Evolutionary conservation across 2,329 filamentous ascomycete genomes (phyloP).

Genomic region (Ramularia endophylla): DNA sequence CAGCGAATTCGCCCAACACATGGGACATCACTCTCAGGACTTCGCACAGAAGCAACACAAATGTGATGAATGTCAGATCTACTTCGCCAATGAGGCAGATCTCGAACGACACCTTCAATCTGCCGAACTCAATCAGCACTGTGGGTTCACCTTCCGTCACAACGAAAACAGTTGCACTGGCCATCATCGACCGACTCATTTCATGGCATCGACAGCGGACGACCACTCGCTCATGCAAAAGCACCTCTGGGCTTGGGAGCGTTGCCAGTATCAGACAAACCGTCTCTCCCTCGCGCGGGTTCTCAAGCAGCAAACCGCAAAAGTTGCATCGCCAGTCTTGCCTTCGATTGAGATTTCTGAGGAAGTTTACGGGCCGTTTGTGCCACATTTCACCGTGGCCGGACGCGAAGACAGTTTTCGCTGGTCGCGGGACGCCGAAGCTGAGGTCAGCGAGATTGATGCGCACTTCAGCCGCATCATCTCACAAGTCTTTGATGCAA

Average conservation of each 20-base stretch:
- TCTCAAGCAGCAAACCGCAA: constrained; percentile 12
- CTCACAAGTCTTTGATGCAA: constrained; percentile 4
- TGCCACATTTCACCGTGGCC: constrained; percentile 17
- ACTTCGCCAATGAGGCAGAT: constrained; percentile 20
- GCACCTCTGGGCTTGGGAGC: constrained; percentile 21
- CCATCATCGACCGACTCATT: constrained; percentile 19
- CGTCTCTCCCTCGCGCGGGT: constrained; percentile 15
- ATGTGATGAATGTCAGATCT: constrained; percentile 21
- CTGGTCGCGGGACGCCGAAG: constrained; percentile 1
- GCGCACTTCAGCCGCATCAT: constrained; percentile 16
- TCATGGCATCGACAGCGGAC: constrained; percentile 11
- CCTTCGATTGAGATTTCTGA: constrained; percentile 13
- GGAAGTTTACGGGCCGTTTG: constrained; percentile 13
- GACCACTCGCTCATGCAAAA: constrained; percentile 20
- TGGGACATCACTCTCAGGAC: constrained; percentile 19
- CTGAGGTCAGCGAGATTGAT: constrained; percentile 8
- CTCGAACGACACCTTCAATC: constrained; percentile 19
- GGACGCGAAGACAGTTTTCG: constrained; percentile 5
- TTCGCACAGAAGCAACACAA: constrained; percentile 20
- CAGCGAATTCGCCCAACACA: constrained; percentile 15
- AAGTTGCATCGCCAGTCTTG: constrained; percentile 12
- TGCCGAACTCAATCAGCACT: constrained; percentile 16
- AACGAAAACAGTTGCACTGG: constrained; percentile 12
- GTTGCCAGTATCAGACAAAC: constrained; percentile 15
- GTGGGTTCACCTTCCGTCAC: constrained; percentile 21